Evolutionary conservation across 2,329 filamentous ascomycete genomes (phyloP), one percentile per base, ranked within the genome.

Genomic region (Penicillium sclerotigenum): DNA sequence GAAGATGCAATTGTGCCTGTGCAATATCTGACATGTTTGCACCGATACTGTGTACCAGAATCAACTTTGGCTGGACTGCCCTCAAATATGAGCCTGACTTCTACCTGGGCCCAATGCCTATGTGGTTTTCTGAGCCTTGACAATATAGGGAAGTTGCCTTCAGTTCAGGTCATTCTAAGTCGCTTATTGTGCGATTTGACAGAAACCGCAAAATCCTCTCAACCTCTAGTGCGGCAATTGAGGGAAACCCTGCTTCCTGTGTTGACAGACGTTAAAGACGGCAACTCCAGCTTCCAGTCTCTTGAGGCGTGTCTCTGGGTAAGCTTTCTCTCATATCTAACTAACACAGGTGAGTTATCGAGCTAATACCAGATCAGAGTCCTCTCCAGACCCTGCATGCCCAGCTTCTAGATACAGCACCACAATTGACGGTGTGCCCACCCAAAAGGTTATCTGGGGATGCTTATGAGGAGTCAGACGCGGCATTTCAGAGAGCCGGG

Each of bases 291-390:
- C 14, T 64, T 67, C 46, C 37, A 62, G 37, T 48, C 47, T 3
- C 59, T 72, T 36, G 69, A 72, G 20, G 51, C 64, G 33, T 61
- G 66, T 47, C 65, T 77, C 33, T 66, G 69, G 67, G 74, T 75
- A 66, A 63, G 41, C 49, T 41, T 31, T 26, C 36, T 14, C 14
- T 34, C 41, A 26, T 40, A 14, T 22, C 5, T 43, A 10, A 5
- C 5, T 43, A 10, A 5, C 22, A 48, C 24, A 38, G 18, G 31
- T 38, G 10, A 10, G 9, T 10, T 11, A 5, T 31, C 45, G 47
- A 28, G 47, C 66, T 69, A 53, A 71, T 49, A 16, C 7, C 34
- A 37, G 38, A 16, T 2, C 51, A 73, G 72, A 54, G 49, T 33
- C 59, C 69, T 4, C 57, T 71, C n/a, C 61, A 61, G 31, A 48